Conservation (phyloP, 2,329 filamentous ascomycete genomes). For the Colletotrichum cordylinicola region DNA sequence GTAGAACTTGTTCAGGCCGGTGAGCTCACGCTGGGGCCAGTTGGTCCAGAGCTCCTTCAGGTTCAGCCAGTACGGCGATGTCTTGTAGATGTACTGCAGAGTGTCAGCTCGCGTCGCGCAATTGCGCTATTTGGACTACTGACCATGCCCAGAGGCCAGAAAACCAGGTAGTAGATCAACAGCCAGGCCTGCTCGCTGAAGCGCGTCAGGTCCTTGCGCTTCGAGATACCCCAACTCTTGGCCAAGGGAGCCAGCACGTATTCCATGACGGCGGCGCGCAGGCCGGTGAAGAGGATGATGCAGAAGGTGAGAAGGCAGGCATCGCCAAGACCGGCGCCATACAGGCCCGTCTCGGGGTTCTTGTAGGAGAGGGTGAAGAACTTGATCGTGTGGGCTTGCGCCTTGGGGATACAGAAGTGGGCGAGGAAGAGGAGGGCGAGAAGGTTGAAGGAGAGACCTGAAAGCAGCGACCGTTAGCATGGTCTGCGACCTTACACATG, state of each 20-base stretch:
- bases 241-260: constrained; percentile 84
- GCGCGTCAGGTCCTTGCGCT: constrained; percentile 77
- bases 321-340: constrained; percentile 82
- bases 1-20: constrained; percentile 82
- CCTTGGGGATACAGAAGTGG: constrained; percentile 82
- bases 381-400: constrained; percentile 79
- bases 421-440: constrained; percentile 82
- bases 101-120: neutral
- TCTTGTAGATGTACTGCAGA: constrained; percentile 76
- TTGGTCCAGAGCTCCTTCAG: constrained; percentile 80
- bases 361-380: constrained; percentile 90
- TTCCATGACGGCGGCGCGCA: constrained; percentile 86
- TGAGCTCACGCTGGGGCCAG: constrained; percentile 82
- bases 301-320: constrained; percentile 77
- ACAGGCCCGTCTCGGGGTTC: constrained; percentile 70
- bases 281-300: constrained; percentile 84
- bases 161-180: constrained; percentile 79
- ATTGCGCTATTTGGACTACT: constrained; percentile 34
- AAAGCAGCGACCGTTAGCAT: constrained; percentile 26
- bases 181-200: constrained; percentile 97
- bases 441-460: constrained; percentile 83
- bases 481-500: neutral
- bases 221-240: constrained; percentile 73
- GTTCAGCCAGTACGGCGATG: constrained; percentile 80
- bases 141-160: constrained; percentile 87